Conservation (phyloP, 257 asterid species). For the Osmanthus fragrans region DNA sequence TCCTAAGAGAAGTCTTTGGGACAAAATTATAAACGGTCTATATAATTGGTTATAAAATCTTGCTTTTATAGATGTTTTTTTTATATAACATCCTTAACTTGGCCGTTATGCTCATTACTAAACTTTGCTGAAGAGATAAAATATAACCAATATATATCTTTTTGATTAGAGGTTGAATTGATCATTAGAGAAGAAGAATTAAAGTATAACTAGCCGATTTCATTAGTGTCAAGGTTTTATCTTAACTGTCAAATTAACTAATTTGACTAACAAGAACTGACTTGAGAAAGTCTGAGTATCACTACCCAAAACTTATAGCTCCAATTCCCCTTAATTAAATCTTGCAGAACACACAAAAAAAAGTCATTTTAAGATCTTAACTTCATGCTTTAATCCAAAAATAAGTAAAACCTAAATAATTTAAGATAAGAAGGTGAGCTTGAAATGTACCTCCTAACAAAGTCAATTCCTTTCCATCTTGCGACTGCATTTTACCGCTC, state of each 20-base stretch:
- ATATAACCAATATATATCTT: too few species aligned
- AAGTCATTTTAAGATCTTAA: background rate
- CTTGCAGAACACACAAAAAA: background rate
- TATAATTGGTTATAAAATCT: too few species aligned
- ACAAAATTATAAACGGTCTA: too few species aligned
- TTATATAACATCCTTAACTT: too few species aligned
- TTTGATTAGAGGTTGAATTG: too few species aligned
- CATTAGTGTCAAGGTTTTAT: background rate
- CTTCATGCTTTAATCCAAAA: background rate
- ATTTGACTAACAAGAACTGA: background rate
- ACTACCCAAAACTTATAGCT: background rate
- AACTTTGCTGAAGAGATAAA: too few species aligned
- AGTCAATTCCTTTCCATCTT: constrained; percentile 55
- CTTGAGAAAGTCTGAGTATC: background rate
- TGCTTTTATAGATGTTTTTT: too few species aligned
- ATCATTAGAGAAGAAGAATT: too few species aligned
- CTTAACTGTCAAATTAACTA: background rate
- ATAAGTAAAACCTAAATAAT: background rate
- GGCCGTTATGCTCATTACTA: too few species aligned
- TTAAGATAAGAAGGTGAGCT: background rate
- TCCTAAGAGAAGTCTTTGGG: too few species aligned
- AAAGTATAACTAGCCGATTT: background rate
- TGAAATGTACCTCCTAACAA: constrained; percentile 68
- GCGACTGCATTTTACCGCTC: constrained; percentile 51
- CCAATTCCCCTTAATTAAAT: background rate